Base-by-base conservation (phyloP, 1,284 basidiomycete species). In the Leccinum olivaceoglutinosum region DNA sequence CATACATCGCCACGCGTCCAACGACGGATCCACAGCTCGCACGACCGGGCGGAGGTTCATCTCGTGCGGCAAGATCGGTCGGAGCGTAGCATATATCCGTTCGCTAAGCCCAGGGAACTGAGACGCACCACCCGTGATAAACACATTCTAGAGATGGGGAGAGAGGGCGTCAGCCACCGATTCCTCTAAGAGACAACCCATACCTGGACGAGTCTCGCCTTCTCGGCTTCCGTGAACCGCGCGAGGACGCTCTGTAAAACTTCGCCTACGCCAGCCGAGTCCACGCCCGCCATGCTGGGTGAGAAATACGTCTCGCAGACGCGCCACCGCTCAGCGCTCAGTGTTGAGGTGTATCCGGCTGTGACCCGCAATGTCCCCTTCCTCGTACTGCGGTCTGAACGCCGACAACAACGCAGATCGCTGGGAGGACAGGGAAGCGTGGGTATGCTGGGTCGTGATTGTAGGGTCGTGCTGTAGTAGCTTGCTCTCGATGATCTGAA, bases 1-100 rank as follows among this genome's bases (percentile, higher is more conserved):
- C 93, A 98, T 97, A 5, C 96, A 96, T 58, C 83, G 82, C 96
- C 96, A 99, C 4, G 95, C 89, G 72, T 97, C 95, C 62, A 89
- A 74, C 14, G 80, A 70, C 2, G 91, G 85, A 74, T 97, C 88
- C 4, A 71, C 78, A 2, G 87, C 93, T 21, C 79, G 78, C 38
- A 81, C 75, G 57, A 93, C 83, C 58, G 81, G 76, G 4, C 82
- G 72, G 4, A 94, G 84, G 9, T 80, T 75, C 76, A 90, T 89
- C 61, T 89, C 88, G 29, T 92, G 92, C 0, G 93, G 90, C 9
- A 97, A 79, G 60, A 94, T 85, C 0, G 93, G 92, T 6, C 90
- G 85, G 16, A 98, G 77, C 16, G 86, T 83, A 46, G 84, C 80
- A 41, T 87, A 80, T 59, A 99, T 79, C 2, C 93, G 86, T 11